Conservation (phyloP, 148 eudicot species). For the Pouteria glomerata region DNA sequence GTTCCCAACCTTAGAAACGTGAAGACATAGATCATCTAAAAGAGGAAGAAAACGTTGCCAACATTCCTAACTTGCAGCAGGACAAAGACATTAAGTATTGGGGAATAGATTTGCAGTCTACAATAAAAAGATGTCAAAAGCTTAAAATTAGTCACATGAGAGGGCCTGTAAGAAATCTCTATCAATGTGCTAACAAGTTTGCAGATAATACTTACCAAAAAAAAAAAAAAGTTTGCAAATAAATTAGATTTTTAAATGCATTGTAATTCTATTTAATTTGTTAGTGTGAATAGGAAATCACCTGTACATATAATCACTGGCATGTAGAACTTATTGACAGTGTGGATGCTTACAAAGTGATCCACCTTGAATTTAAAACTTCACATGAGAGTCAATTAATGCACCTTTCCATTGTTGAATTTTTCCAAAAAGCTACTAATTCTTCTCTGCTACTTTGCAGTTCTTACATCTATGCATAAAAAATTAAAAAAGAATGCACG, state of each 20-base stretch:
- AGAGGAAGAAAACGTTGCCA: slow-evolving; percentile 62
- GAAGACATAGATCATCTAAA: slow-evolving; percentile 91
- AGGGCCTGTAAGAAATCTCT: slow-evolving; percentile 66
- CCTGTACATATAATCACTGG: not conserved
- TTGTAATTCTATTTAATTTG: no score
- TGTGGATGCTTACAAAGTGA: not conserved
- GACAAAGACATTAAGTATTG: slow-evolving; percentile 82
- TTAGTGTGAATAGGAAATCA: not conserved
- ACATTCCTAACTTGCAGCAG: slow-evolving; percentile 92
- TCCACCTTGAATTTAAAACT: not conserved
- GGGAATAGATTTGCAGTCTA: slow-evolving; percentile 73
- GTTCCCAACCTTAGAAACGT: slow-evolving; percentile 89
- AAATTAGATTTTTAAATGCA: no score
- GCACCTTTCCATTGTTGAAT: not conserved
- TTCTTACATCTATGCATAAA: no score
- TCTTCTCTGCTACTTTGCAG: not conserved
- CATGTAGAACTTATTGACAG: not conserved
- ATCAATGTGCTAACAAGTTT: no score
- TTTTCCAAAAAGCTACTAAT: not conserved
- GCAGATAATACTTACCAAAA: no score
- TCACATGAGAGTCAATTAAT: not conserved
- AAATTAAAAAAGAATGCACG: no score
- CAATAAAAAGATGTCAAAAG: slow-evolving; percentile 47
- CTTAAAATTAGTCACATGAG: slow-evolving; percentile 76
- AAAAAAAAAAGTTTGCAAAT: no score